Evolutionary conservation across 768 basidiomycete genomes (phyloP), one percentile per base, ranked within the genome.

Genomic region (Dictyophora rubrovolvata): DNA sequence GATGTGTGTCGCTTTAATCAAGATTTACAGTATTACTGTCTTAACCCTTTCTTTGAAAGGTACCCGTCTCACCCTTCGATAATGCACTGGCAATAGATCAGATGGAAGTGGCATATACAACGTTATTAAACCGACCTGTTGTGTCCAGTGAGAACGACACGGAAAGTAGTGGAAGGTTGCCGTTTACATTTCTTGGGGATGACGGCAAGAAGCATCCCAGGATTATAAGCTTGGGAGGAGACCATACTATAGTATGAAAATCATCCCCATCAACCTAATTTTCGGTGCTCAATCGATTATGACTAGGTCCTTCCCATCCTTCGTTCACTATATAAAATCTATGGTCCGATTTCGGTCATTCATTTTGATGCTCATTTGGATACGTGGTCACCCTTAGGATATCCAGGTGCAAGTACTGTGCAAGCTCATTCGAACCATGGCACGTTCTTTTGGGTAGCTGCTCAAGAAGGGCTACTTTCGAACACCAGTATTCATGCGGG

Each of bases 21-120:
- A 20, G 20, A 16, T 23, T 5, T 46, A 17, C 48, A 18, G 48
- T 48, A 11, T 21, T 8, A 60, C 17, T 18, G 60, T 33, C 20
- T 1, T 55, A 16, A 23, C 46, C 20, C 9, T 34, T 6, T 18
- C 47, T 52, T 1, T 28, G 28, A 28, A 47, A 89, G 86, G 79
- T 91, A 12, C 92, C 93, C 5, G 70, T 87, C 46, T 83, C 70
- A 53, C 86, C 89, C 0, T 92, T 87, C 67, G 91, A 95, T 69
- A 89, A 91, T 68, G 80, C 81, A 0, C 75, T 90, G 12, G 92
- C 91, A 1, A 70, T 94, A 23, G 87, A 90, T 63, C 90, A 93
- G 69, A 88, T 95, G 72, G 83, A 92, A 68, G 83, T 87, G 8
- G 92, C 89, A 0, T 94, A 93, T 68, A 77, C 81, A 5, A 86